A percentile compares a stretch with the other conserved stretches of the same genome.
These are phyloP conservation scores for Saccharum officinarum DNA, from an alignment of 176 grass and related monocot species.

Conservation along the genomic window DNA sequence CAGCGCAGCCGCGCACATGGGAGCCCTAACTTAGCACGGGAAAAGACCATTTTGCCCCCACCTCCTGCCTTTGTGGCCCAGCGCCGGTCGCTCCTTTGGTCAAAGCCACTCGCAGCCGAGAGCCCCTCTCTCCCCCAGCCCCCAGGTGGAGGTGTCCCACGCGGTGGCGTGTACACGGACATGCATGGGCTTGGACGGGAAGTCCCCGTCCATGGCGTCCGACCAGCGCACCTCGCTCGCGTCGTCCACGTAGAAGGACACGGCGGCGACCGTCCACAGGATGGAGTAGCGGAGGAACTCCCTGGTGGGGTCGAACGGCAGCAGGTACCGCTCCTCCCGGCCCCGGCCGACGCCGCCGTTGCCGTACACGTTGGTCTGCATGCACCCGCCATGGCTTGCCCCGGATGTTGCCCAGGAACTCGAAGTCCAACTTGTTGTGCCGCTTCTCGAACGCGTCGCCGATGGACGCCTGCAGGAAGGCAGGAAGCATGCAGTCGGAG, in stretches of 20 bases:
- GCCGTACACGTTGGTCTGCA: slow-evolving; percentile 91
- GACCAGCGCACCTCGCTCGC: slow-evolving; percentile 57
- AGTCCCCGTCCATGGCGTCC: slow-evolving; percentile 52
- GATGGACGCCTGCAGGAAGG: too few relatives aligned
- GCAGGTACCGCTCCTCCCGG: slow-evolving; percentile 76
- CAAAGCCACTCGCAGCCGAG: too few relatives aligned
- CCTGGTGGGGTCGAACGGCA: slow-evolving; percentile 79
- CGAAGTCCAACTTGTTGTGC: slow-evolving; percentile 89
- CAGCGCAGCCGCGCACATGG: too few relatives aligned
- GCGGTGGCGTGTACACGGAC: slow-evolving; percentile 86
- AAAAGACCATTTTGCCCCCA: too few relatives aligned
- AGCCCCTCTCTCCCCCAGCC: too few relatives aligned
- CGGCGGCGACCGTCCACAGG: slow-evolving; percentile 52
- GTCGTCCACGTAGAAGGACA: slow-evolving; percentile 78
- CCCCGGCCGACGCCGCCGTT: slow-evolving; percentile 76
- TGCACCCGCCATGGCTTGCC: slow-evolving; percentile 81
- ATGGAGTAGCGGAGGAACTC: slow-evolving; percentile 97
- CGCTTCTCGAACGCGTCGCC: slow-evolving; percentile 75
- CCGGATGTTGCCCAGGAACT: slow-evolving; percentile 83
- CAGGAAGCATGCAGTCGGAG: slow-evolving; percentile 42
- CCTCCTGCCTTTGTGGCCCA: too few relatives aligned
- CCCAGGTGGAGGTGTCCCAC: slow-evolving; percentile 87
- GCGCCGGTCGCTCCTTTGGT: too few relatives aligned
- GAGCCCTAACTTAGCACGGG: too few relatives aligned
- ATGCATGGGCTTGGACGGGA: too few relatives aligned